Percentiles rank a stretch among this genome's conserved stretches.
Conservation (phyloP, 768 basidiomycete genomes). For the Boletus rufocinnamomeus region DNA sequence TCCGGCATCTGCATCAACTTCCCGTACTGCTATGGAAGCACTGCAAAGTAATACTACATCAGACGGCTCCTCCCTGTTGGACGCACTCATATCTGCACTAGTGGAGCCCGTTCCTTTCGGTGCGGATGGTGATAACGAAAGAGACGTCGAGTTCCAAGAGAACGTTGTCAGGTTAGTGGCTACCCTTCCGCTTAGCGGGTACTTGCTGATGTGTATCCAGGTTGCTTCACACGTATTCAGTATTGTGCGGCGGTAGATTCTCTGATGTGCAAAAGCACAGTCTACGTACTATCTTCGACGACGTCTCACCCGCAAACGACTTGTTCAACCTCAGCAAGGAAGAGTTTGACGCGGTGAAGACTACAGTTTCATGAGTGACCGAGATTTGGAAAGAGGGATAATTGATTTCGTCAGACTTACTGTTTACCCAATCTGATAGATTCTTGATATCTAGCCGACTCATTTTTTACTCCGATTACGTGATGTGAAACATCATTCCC, state of each 20-base stretch:
- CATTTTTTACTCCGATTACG: slow-evolving; percentile 29
- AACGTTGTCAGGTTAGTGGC: slow-evolving; percentile 53
- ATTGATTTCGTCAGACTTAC: slow-evolving; percentile 13
- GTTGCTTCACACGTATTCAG: slow-evolving; percentile 53
- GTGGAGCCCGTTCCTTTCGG: slow-evolving; percentile 62
- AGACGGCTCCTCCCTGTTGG: slow-evolving; percentile 40
- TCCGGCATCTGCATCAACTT: slow-evolving; percentile 55
- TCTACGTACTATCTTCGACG: slow-evolving; percentile 31
- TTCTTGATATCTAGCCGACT: slow-evolving; percentile 30
- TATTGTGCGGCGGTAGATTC: slow-evolving; percentile 41
- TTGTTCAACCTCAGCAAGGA: slow-evolving; percentile 33
- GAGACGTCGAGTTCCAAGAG: slow-evolving; percentile 67
- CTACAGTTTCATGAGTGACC: slow-evolving; percentile 25
- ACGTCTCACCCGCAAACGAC: slow-evolving; percentile 19
- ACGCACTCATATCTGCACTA: slow-evolving; percentile 53
- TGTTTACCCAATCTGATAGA: slow-evolving; percentile 19
- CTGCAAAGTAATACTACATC: slow-evolving; percentile 40
- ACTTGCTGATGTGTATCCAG: slow-evolving; percentile 31
- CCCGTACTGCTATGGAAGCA: slow-evolving; percentile 48
- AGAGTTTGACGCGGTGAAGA: slow-evolving; percentile 26
- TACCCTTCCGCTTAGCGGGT: neutral
- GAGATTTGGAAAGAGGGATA: slow-evolving; percentile 13
- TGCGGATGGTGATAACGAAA: slow-evolving; percentile 63
- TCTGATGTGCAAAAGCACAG: slow-evolving; percentile 32
- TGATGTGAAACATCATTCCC: slow-evolving; percentile 20